These are phyloP conservation scores for Zymoseptoria ardabiliae DNA, from an alignment of 2,329 filamentous ascomycete species.

Conservation along the genomic window DNA sequence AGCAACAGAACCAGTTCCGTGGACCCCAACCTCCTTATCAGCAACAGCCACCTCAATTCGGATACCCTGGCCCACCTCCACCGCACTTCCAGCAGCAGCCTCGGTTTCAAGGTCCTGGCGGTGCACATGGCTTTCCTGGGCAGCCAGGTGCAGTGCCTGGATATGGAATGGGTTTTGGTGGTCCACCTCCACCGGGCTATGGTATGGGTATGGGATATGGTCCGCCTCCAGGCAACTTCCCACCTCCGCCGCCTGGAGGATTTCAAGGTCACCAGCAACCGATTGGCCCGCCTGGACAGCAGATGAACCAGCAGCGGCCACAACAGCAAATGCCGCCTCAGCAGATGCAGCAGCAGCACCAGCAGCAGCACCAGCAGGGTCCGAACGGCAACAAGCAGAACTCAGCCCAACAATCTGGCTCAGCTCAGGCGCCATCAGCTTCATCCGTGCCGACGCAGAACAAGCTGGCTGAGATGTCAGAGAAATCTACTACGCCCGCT, in stretches of 20 bases:
- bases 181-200: slow-evolving; percentile 39
- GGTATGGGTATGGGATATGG: slow-evolving; percentile 25
- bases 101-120: slow-evolving; percentile 39
- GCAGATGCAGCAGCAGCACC: slow-evolving; percentile 41
- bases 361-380: slow-evolving; percentile 34
- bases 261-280: slow-evolving; percentile 38
- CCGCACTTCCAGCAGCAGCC: slow-evolving; percentile 39
- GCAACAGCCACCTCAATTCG: slow-evolving; percentile 21
- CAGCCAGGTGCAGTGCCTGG: slow-evolving; percentile 46
- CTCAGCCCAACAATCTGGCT: slow-evolving; percentile 25
- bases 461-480: slow-evolving; percentile 31
- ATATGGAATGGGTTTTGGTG: slow-evolving; percentile 56
- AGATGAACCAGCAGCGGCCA: slow-evolving; percentile 9
- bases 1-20: slow-evolving; percentile 33
- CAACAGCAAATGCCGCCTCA: slow-evolving; percentile 34
- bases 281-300: slow-evolving; percentile 47
- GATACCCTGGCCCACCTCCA: slow-evolving; percentile 33
- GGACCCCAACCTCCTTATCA: slow-evolving; percentile 34
- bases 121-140: slow-evolving; percentile 39
- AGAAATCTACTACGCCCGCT: slow-evolving; percentile 34
- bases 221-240: slow-evolving; percentile 37
- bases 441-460: slow-evolving; percentile 14
- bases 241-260: slow-evolving; percentile 45
- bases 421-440: slow-evolving; percentile 19
- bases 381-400: slow-evolving; percentile 33